A percentile compares a stretch with the other conserved stretches of the same genome.
These are phyloP conservation scores for Salix purpurea DNA, from an alignment of 345 rosid species.

Conservation along the genomic window DNA sequence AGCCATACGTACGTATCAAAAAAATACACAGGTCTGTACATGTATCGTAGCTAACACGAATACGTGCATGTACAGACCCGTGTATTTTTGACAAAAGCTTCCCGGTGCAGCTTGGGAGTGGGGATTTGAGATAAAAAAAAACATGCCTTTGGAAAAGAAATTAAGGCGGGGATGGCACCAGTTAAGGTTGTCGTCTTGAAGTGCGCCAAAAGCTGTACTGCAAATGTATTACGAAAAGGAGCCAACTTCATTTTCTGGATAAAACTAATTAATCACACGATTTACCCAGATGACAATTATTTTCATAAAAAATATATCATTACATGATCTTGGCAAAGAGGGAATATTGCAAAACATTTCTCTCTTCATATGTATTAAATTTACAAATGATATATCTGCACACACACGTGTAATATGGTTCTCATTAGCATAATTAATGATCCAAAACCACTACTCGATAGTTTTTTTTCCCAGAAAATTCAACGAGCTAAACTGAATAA, in stretches of 20 bases:
- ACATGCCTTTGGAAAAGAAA: constrained; percentile 1
- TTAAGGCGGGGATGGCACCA: background rate
- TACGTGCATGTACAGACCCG: background rate
- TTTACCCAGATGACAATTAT: background rate
- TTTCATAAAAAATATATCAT: background rate
- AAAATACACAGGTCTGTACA: too few species aligned
- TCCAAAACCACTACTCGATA: background rate
- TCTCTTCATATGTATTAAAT: too few species aligned
- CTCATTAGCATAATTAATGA: background rate
- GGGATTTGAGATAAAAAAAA: constrained; percentile 8
- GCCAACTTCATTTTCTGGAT: background rate
- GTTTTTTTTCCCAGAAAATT: background rate
- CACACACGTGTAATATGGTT: too few species aligned
- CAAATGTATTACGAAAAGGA: background rate
- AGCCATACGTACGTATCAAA: background rate
- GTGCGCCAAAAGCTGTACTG: constrained; percentile 26
- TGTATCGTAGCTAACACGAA: background rate
- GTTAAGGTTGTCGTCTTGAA: background rate
- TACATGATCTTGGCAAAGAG: background rate
- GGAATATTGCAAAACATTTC: background rate
- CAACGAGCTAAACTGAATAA: background rate
- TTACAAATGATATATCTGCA: too few species aligned
- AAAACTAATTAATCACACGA: background rate
- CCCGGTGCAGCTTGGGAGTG: background rate
- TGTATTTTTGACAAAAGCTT: background rate